Base-by-base conservation (phyloP, 2,329 filamentous ascomycete species). In the Fusarium sp. region DNA sequence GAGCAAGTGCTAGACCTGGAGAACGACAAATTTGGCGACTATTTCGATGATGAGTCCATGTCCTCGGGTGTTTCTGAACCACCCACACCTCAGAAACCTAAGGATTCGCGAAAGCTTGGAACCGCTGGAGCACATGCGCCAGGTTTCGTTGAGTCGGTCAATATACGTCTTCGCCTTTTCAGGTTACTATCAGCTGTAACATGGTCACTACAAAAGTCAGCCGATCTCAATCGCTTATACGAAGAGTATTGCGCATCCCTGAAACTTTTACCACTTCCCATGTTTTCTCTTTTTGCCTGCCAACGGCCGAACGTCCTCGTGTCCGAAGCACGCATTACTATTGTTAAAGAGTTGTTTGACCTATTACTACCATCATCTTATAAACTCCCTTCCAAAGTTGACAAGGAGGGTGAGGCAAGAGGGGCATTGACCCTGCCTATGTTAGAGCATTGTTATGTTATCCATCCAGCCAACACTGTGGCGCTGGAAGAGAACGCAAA, bases 401-500 rank as follows among this genome's bases (percentile, higher is more conserved):
- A 80, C 37, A 71, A 69, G 1, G 77, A 78, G 12, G 77, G 74
- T 20, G 79, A 83, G 23, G 75, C 77, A 5, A 57, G 71, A 2
- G 80, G 81, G 9, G 75, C 75, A 18, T 74, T 88, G 42, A 84
- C 83, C 7, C 74, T 78, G 23, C 72, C 70, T 8, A 84, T 88
- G 66, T 75, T 88, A 41, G 80, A 84, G 73, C 76, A 82, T 42
- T 89, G 89, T 72, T 94, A 89, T 76, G 83, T 93, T 3, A 87
- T 87, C 0, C 89, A 85, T 68, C 83, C 90, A 0, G 91, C 92
- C 2, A 89, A 87, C 61, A 88, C 85, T 0, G 81, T 85, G 15
- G 84, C 83, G 8, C 77, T 85, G 1, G 84, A 87, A 20, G 91
- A 93, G 66, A 94, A 96, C 71, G 89, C 90, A 30, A 92, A 91